Conservation (phyloP, 2,329 filamentous ascomycete genomes). For the Alternaria longipes region DNA sequence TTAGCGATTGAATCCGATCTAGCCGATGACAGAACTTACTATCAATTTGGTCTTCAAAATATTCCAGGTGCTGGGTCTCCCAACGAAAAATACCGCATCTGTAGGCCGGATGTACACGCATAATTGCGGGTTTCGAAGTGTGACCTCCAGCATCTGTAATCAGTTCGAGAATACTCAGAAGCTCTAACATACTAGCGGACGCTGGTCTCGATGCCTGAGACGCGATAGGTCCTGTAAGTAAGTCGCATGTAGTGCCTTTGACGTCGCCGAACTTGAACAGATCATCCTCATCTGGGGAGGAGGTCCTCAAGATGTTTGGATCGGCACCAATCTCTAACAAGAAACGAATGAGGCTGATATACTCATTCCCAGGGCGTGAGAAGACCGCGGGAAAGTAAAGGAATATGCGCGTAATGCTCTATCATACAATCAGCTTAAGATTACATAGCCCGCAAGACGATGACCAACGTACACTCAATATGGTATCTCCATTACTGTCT, state of each 20-base stretch:
- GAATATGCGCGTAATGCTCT: not conserved
- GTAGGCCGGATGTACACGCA: no score
- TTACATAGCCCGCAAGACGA: not conserved
- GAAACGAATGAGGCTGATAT: not conserved
- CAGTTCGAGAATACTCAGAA: not conserved
- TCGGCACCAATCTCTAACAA: not conserved
- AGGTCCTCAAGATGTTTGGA: not conserved
- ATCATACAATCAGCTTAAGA: not conserved
- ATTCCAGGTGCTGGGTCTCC: rapidly evolving
- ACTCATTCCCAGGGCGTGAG: not conserved
- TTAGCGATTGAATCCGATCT: not conserved
- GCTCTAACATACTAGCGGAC: not conserved
- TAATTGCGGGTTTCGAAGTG: not conserved
- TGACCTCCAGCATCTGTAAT: not conserved
- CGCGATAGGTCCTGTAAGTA: not conserved
- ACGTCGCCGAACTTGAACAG: not conserved
- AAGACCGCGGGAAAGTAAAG: not conserved
- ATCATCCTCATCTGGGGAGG: no score
- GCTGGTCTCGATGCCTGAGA: no score
- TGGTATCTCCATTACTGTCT: not conserved
- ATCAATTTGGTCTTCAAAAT: not conserved
- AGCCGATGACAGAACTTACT: not conserved
- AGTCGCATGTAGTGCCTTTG: not conserved
- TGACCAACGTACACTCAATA: not conserved
- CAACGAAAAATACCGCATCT: rapidly evolving